Conservation (phyloP, 2,329 filamentous ascomycete species). For the Fusarium sp. region DNA sequence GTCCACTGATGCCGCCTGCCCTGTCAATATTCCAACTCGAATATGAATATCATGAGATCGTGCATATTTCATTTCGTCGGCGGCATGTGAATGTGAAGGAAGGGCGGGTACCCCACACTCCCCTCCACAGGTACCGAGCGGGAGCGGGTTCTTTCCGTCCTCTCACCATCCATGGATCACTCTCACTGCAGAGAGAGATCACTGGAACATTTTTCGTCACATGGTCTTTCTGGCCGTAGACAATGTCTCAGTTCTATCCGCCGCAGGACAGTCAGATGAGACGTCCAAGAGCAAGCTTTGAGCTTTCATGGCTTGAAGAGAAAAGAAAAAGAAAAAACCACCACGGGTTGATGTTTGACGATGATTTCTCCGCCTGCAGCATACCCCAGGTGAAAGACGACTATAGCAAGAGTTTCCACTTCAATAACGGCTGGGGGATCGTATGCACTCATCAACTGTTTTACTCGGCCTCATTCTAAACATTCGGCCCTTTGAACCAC, state of each 20-base stretch:
- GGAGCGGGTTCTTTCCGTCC: neutral
- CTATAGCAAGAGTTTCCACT: neutral
- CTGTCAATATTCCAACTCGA: slow-evolving; percentile 2
- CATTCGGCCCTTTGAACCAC: slow-evolving; percentile 43
- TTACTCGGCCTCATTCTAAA: slow-evolving; percentile 34
- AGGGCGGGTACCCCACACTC: slow-evolving; percentile 6
- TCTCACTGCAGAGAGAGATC: neutral
- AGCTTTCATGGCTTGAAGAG: neutral
- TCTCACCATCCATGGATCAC: neutral
- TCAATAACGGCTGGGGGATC: slow-evolving; percentile 13
- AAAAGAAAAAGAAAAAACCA: neutral
- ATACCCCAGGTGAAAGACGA: slow-evolving; percentile 15
- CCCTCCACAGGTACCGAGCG: neutral
- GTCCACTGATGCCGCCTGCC: slow-evolving; percentile 21
- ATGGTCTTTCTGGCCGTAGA: neutral
- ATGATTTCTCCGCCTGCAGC: neutral
- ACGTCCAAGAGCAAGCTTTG: neutral
- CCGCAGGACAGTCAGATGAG: neutral
- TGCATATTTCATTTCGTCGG: slow-evolving; percentile 4
- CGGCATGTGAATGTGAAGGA: slow-evolving; percentile 9
- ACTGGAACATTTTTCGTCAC: neutral
- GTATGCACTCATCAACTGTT: slow-evolving; percentile 3
- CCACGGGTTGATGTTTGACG: neutral
- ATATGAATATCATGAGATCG: slow-evolving; percentile 11
- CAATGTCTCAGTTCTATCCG: neutral